Conservation (phyloP, 75 land plant genomes). For the Gnetum montanum region DNA sequence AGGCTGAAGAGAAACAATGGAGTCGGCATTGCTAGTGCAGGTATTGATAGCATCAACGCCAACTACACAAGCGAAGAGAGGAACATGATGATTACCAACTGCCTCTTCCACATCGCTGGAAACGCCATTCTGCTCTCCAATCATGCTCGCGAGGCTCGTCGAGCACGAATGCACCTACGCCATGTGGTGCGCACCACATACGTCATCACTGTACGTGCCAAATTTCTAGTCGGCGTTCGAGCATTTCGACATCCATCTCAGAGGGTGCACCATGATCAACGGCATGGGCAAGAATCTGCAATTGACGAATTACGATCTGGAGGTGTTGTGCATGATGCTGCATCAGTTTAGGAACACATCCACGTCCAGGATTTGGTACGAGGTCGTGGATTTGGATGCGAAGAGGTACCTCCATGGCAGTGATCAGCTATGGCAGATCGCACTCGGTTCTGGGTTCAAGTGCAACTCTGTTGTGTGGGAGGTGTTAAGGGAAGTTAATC, state of each 20-base stretch:
- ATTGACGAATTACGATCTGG: too few relatives aligned
- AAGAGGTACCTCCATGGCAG: slow-evolving; percentile 31
- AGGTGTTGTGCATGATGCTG: slow-evolving; percentile 30
- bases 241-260: slow-evolving; percentile 18
- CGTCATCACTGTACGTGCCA: slow-evolving; percentile 40
- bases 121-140: slow-evolving; percentile 50
- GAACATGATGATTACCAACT: slow-evolving; percentile 37
- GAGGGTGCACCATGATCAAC: too few relatives aligned
- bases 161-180: too few relatives aligned
- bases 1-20: slow-evolving; percentile 8
- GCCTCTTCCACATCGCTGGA: slow-evolving; percentile 60
- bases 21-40: slow-evolving; percentile 5
- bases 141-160: slow-evolving; percentile 2
- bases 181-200: too few relatives aligned
- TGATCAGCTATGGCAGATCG: too few relatives aligned
- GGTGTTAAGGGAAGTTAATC: too few relatives aligned
- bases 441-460: too few relatives aligned
- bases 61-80: slow-evolving; percentile 48
- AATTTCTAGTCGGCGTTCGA: slow-evolving; percentile 36
- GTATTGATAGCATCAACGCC: too few relatives aligned
- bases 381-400: slow-evolving; percentile 42
- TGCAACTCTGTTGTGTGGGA: too few relatives aligned
- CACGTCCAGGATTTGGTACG: too few relatives aligned
- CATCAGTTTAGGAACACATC: slow-evolving; percentile 40
- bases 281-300: too few relatives aligned